phyloP scores from a whole-genome alignment of 176 grass and related monocot genomes.

The Dactylis glomerata region DNA sequence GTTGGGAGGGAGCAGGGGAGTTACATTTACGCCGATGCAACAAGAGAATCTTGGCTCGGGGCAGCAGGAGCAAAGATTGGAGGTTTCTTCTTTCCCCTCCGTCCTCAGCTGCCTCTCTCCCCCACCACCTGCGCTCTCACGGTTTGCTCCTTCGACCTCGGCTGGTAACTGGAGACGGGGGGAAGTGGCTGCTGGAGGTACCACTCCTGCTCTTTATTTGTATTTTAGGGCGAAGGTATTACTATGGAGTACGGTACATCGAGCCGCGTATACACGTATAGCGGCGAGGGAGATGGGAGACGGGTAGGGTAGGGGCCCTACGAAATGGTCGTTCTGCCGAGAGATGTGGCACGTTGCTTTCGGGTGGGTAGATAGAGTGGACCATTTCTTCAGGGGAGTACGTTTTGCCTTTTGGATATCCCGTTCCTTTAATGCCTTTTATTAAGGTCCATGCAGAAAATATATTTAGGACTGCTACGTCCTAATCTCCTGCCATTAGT shows the following conservation, averaged over 20 bases:
- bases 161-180: slow-evolving; percentile 22
- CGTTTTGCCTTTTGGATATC: background rate
- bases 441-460: background rate
- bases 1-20: background rate
- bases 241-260: background rate
- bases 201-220: slow-evolving; percentile 28
- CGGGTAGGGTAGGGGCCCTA: background rate
- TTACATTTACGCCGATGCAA: slow-evolving; percentile 35
- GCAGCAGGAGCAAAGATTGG: slow-evolving; percentile 11
- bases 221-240: slow-evolving; percentile 14
- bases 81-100: slow-evolving; percentile 15
- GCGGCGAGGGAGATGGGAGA: background rate
- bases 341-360: slow-evolving; percentile 38
- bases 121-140: slow-evolving; percentile 2
- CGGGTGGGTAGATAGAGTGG: slow-evolving; percentile 31
- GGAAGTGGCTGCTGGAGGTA: background rate
- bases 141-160: slow-evolving; percentile 12
- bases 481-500: background rate
- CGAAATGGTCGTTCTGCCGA: slow-evolving; percentile 13
- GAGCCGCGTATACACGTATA: background rate
- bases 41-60: slow-evolving; percentile 31
- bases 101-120: background rate
- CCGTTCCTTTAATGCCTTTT: background rate
- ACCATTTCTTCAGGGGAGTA: background rate
- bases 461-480: background rate